Evolutionary conservation across 495 filamentous ascomycete genomes (phyloP).

Genomic region (Bathelium albidoporum): DNA sequence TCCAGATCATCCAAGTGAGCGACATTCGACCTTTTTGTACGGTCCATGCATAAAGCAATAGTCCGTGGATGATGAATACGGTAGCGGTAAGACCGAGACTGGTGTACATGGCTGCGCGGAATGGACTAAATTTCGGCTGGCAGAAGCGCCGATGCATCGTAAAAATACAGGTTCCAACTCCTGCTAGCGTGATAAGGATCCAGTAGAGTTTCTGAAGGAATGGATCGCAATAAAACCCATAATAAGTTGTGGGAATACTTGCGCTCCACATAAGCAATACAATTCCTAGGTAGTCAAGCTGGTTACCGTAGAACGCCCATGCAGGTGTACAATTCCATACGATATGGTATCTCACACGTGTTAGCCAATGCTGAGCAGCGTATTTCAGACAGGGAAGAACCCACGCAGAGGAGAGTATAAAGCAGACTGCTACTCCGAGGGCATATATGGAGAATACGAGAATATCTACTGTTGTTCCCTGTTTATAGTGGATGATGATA

Average conservation of each 20-base stretch:
- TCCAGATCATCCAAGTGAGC: slow-evolving; percentile 33
- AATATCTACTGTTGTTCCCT: slow-evolving; percentile 31
- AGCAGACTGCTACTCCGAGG: slow-evolving; percentile 40
- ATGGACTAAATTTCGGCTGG: slow-evolving; percentile 27
- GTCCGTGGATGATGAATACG: slow-evolving; percentile 36
- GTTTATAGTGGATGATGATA: slow-evolving; percentile 26
- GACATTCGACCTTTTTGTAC: slow-evolving; percentile 35
- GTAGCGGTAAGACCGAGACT: slow-evolving; percentile 35
- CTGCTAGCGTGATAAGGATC: slow-evolving; percentile 19
- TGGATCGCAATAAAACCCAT: slow-evolving; percentile 37
- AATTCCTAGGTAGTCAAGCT: slow-evolving; percentile 44
- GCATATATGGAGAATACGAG: slow-evolving; percentile 39
- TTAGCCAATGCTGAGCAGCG: not conserved
- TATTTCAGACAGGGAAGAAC: slow-evolving; percentile 8
- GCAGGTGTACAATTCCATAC: slow-evolving; percentile 38
- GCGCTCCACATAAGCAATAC: slow-evolving; percentile 45
- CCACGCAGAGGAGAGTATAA: slow-evolving; percentile 39
- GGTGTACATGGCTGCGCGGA: slow-evolving; percentile 35
- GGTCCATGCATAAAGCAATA: slow-evolving; percentile 30
- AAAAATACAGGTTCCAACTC: slow-evolving; percentile 23
- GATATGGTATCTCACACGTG: slow-evolving; percentile 35
- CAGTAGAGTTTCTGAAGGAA: slow-evolving; percentile 32
- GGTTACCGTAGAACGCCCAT: slow-evolving; percentile 32
- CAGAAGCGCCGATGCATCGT: slow-evolving; percentile 33
- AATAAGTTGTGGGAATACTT: slow-evolving; percentile 42